Percentiles rank a stretch among this genome's conserved stretches.
These are phyloP conservation scores for Hansenula lynferdii DNA, from an alignment of 1,139 yeast genomes.

Conservation along the genomic window DNA sequence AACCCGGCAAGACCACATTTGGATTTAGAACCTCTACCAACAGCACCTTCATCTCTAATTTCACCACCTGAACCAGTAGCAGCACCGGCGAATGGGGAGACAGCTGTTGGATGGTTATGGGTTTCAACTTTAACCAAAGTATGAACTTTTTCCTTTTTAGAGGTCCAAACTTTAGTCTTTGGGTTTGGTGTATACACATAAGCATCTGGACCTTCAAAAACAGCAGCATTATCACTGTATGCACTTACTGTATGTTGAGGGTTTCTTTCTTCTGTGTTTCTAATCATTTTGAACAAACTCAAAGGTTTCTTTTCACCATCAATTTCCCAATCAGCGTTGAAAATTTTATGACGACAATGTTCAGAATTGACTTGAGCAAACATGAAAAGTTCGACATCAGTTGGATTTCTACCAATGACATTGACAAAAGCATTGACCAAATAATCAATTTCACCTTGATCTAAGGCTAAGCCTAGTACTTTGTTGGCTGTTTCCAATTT, in stretches of 20 bases:
- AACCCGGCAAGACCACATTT: slow-evolving; percentile 96
- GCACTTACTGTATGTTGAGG: slow-evolving; percentile 90
- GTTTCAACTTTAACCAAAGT: slow-evolving; percentile 96
- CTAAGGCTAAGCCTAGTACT: slow-evolving; percentile 86
- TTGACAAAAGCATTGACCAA: slow-evolving; percentile 73
- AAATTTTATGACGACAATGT: slow-evolving; percentile 98
- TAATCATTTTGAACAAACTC: slow-evolving; percentile 89
- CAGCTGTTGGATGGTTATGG: slow-evolving; percentile 99
- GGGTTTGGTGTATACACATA: slow-evolving; percentile 76
- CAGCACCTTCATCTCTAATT: slow-evolving; percentile 99
- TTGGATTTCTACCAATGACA: slow-evolving; percentile 82
- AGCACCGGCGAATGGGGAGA: slow-evolving; percentile 98
- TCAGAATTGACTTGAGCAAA: slow-evolving; percentile 99
- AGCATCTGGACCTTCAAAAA: slow-evolving; percentile 63
- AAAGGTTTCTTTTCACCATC: slow-evolving; percentile 73
- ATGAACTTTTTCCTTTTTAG: slow-evolving; percentile 75
- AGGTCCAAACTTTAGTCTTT: slow-evolving; percentile 64
- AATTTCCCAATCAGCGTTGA: slow-evolving; percentile 98
- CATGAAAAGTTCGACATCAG: slow-evolving; percentile 98
- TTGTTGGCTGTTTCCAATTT: slow-evolving; percentile 74
- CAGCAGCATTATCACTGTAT: slow-evolving; percentile 98
- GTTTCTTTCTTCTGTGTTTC: slow-evolving; percentile 81
- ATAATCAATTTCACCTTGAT: slow-evolving; percentile 88
- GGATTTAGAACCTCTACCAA: slow-evolving; percentile 96
- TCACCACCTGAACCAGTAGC: slow-evolving; percentile 99